phyloP scores from a whole-genome alignment of 2,329 filamentous ascomycete species.

The Aspergillus jensenii region DNA sequence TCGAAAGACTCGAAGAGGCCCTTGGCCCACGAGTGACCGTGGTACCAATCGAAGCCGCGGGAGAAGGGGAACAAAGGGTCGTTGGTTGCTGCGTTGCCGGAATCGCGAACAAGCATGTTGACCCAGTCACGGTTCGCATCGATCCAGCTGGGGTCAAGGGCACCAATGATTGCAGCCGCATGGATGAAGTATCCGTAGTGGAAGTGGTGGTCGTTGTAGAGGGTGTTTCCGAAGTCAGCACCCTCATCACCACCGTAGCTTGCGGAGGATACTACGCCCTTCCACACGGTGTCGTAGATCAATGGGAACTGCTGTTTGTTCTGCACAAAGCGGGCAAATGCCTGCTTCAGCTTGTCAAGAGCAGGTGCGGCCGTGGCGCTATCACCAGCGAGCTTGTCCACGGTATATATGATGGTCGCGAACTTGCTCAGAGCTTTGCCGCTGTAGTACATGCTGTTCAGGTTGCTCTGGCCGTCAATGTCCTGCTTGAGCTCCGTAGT shows the following conservation, averaged over 20 bases:
- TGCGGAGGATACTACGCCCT: constrained; percentile 75
- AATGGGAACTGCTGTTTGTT: constrained; percentile 67
- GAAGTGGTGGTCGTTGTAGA: constrained; percentile 67
- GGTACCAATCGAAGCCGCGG: constrained; percentile 87
- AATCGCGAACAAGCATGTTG: constrained; percentile 80
- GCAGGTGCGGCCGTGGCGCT: constrained; percentile 56
- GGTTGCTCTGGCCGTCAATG: constrained; percentile 69
- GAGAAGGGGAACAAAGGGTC: constrained; percentile 80
- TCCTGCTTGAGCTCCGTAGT: constrained; percentile 73
- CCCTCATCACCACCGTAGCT: constrained; percentile 68
- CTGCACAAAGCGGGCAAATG: constrained; percentile 64
- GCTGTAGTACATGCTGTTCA: constrained; percentile 89
- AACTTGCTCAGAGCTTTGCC: constrained; percentile 84
- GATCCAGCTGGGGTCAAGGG: constrained; percentile 75
- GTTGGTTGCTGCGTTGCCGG: constrained; percentile 68
- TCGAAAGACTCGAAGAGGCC: constrained; percentile 54
- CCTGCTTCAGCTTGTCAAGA: constrained; percentile 62
- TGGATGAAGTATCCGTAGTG: constrained; percentile 85
- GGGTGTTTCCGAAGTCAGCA: constrained; percentile 84
- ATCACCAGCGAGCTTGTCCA: constrained; percentile 64
- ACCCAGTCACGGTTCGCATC: constrained; percentile 73
- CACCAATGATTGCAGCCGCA: constrained; percentile 76
- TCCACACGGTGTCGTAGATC: constrained; percentile 64
- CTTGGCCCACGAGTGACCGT: constrained; percentile 90
- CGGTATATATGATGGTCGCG: constrained; percentile 65